These are phyloP conservation scores for Penicillium expansum DNA, from an alignment of 2,329 filamentous ascomycete genomes.

Conservation along the genomic window DNA sequence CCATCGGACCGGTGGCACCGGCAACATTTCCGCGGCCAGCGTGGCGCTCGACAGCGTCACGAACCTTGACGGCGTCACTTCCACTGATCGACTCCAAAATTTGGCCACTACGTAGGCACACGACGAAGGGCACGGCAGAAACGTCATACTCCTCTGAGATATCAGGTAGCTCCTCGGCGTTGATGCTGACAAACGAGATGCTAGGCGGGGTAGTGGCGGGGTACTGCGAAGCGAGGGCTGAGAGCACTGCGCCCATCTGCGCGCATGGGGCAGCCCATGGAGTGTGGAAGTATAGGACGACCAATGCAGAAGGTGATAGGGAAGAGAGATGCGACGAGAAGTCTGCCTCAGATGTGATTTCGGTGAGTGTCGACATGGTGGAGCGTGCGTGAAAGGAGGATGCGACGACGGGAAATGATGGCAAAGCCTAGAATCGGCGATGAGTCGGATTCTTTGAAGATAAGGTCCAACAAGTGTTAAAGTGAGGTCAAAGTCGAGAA, in stretches of 20 bases:
- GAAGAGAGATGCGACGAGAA: conserved; percentile 69
- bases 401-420: not conserved
- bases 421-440: not conserved
- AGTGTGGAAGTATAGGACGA: conserved; percentile 91
- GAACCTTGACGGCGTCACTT: conserved; percentile 81
- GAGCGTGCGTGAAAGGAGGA: not conserved
- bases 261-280: conserved; percentile 95
- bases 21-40: conserved; percentile 49
- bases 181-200: conserved; percentile 83
- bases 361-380: conserved; percentile 71
- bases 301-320: conserved; percentile 67
- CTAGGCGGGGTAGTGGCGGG: conserved; percentile 62
- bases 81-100: conserved; percentile 84
- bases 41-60: conserved; percentile 79
- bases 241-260: conserved; percentile 86
- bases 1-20: conserved; percentile 24
- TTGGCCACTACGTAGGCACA: conserved; percentile 71
- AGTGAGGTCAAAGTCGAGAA: conserved; percentile 1
- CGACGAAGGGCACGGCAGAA: conserved; percentile 87
- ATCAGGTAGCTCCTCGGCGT: conserved; percentile 91
- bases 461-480: not conserved
- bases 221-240: conserved; percentile 82
- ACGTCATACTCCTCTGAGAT: conserved; percentile 92
- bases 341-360: conserved; percentile 70
- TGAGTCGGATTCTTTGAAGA: not conserved